A percentile compares a stretch with the other conserved stretches of the same genome.
These are phyloP conservation scores for Chaetomiaceae sp. DNA, from an alignment of 2,329 filamentous ascomycete genomes.

Conservation along the genomic window DNA sequence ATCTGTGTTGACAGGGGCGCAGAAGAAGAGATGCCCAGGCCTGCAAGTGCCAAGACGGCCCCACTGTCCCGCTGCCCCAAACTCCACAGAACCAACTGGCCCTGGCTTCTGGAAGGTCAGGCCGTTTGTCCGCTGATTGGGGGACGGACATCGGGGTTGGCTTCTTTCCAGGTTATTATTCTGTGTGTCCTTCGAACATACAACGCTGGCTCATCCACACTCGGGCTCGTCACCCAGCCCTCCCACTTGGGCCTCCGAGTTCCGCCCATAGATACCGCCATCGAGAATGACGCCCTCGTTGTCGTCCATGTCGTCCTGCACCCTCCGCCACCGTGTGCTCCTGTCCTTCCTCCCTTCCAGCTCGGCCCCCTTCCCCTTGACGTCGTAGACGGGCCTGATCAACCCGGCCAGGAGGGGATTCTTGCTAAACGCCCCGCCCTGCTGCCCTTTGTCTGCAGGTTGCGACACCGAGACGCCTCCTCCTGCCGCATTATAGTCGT, in stretches of 20 bases:
- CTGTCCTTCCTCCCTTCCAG: constrained; percentile 40
- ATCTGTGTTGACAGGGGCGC: no score
- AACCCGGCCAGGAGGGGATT: constrained; percentile 64
- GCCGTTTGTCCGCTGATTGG: no score
- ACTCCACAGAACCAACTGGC: not conserved
- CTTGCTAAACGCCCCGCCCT: constrained; percentile 55
- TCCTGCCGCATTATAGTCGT: no score
- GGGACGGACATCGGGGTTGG: no score
- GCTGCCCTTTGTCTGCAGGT: no score
- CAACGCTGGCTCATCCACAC: constrained; percentile 32
- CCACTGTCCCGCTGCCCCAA: not conserved
- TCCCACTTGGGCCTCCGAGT: not conserved
- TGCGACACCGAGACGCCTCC: no score
- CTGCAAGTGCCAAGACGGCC: constrained; percentile 3
- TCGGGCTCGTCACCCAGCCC: constrained; percentile 35
- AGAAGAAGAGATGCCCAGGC: no score
- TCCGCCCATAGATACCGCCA: constrained; percentile 47
- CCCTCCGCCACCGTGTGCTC: constrained; percentile 50
- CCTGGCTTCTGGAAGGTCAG: not conserved
- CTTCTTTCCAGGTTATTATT: no score
- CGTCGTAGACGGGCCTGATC: constrained; percentile 58
- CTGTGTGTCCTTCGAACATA: no score
- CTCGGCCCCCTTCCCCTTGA: constrained; percentile 46
- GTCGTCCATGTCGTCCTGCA: constrained; percentile 55
- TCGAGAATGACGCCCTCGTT: constrained; percentile 57